These are phyloP conservation scores for Thelephora ganbajun DNA, from an alignment of 768 basidiomycete species.

Conservation along the genomic window DNA sequence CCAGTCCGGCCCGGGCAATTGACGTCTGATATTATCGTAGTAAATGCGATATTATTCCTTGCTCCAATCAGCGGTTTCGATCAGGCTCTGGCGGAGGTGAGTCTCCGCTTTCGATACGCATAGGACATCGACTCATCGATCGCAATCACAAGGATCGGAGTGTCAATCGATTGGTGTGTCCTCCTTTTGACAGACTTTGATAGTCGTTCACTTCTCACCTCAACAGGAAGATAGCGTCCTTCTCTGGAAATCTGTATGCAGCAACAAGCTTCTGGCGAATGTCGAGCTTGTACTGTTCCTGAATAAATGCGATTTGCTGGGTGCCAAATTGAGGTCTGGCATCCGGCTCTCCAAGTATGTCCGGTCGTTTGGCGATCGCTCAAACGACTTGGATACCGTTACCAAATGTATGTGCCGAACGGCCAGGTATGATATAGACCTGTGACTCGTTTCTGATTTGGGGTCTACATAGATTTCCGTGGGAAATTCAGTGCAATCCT, in stretches of 20 bases:
- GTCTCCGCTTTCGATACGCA: not conserved
- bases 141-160: constrained; percentile 26
- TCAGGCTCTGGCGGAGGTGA: constrained; percentile 25
- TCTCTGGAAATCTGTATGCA: constrained; percentile 61
- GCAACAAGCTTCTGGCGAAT: constrained; percentile 53
- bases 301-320: constrained; percentile 71
- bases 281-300: constrained; percentile 71
- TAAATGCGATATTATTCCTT: constrained; percentile 40
- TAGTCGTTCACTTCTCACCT: not conserved
- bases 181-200: not conserved
- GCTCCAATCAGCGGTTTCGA: constrained; percentile 48
- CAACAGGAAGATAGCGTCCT: constrained; percentile 61
- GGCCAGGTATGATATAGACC: not conserved
- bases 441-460: not conserved
- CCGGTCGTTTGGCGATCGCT: constrained; percentile 52
- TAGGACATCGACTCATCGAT: not conserved
- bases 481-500: constrained; percentile 67
- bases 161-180: constrained; percentile 34
- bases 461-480: constrained; percentile 34
- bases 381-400: constrained; percentile 56
- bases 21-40: not conserved
- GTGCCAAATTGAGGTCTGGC: constrained; percentile 49
- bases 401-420: constrained; percentile 40
- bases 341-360: constrained; percentile 54
- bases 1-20: not conserved